These are phyloP conservation scores for Sarcomyxa edulis DNA, from an alignment of 768 basidiomycete genomes.

Conservation along the genomic window DNA sequence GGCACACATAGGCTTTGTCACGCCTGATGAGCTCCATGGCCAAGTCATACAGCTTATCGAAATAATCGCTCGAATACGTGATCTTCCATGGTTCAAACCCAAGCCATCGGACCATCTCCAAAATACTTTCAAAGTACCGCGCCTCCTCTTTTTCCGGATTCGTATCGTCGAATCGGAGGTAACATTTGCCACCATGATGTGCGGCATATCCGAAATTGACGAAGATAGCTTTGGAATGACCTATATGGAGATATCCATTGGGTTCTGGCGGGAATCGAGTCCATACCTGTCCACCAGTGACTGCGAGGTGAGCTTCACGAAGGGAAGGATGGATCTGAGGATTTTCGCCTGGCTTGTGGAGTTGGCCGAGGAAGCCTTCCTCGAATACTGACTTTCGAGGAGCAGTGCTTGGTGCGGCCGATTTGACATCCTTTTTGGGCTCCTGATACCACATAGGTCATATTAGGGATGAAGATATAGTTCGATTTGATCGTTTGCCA, in stretches of 20 bases:
- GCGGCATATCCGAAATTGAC: constrained; percentile 99
- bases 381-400: constrained; percentile 72
- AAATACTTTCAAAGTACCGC: constrained; percentile 91
- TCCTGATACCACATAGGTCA: constrained; percentile 27
- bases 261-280: constrained; percentile 99
- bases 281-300: constrained; percentile 79
- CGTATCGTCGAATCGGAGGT: constrained; percentile 95
- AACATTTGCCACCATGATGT: constrained; percentile 86
- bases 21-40: constrained; percentile 85
- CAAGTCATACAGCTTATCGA: constrained; percentile 78
- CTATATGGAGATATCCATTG: constrained; percentile 93
- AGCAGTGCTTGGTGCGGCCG: constrained; percentile 24
- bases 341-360: constrained; percentile 94
- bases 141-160: constrained; percentile 98
- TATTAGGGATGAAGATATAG: not conserved
- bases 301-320: constrained; percentile 74
- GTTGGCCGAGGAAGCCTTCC: constrained; percentile 88
- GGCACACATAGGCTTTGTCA: constrained; percentile 93
- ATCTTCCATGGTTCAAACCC: constrained; percentile 99
- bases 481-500: no score
- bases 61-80: constrained; percentile 98
- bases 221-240: constrained; percentile 98
- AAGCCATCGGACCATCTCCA: constrained; percentile 94
- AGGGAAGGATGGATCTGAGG: constrained; percentile 77
- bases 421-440: constrained; percentile 41